Conservation (phyloP, 164 flowering plant genomes). For the Paratinospora sagittata region DNA sequence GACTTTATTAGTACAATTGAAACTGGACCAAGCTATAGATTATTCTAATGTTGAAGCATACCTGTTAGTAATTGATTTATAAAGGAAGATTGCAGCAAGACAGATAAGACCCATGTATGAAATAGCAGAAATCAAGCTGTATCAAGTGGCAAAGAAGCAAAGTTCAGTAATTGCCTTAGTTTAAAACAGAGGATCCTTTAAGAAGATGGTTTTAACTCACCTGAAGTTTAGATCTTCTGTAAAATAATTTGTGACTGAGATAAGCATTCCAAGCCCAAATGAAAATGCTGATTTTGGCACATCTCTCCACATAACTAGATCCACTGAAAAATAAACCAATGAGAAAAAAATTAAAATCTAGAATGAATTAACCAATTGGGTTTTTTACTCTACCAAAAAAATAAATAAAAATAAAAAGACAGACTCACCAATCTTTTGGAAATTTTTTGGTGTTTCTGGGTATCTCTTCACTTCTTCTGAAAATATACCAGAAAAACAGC, state of each 20-base stretch:
- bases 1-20: neutral
- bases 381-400: neutral
- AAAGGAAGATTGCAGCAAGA: conserved; percentile 65
- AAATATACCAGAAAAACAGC: conserved; percentile 16
- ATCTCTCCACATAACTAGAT: conserved; percentile 92
- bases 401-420: conserved; percentile 14
- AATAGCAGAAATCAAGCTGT: conserved; percentile 71
- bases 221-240: conserved; percentile 73
- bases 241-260: conserved; percentile 57
- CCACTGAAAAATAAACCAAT: conserved; percentile 39
- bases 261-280: conserved; percentile 69
- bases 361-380: neutral
- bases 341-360: neutral
- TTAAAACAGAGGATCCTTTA: conserved; percentile 5
- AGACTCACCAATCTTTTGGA: conserved; percentile 58
- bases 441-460: conserved; percentile 39
- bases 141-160: conserved; percentile 3
- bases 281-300: conserved; percentile 66
- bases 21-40: no score
- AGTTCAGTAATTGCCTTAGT: neutral
- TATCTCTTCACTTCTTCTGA: conserved; percentile 22
- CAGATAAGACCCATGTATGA: conserved; percentile 71
- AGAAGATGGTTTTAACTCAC: conserved; percentile 23
- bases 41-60: conserved; percentile 11
- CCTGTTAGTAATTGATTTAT: conserved; percentile 65